Conservation (phyloP, 108 stramenopile species). For the Cylindrotheca fusiformis region DNA sequence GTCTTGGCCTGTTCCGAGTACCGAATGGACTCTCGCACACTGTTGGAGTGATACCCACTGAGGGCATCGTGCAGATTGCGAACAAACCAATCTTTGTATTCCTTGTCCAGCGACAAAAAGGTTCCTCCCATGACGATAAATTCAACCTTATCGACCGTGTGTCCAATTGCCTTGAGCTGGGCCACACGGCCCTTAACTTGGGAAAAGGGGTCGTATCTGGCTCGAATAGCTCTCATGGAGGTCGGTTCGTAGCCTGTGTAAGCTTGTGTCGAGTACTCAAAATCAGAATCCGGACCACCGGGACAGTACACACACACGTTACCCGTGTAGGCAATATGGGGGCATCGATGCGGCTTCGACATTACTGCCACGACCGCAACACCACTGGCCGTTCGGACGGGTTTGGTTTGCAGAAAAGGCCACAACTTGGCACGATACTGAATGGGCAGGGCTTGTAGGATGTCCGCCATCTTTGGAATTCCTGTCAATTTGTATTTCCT, state of each 20-base stretch:
- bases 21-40: slow-evolving; percentile 83
- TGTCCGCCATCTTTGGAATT: slow-evolving; percentile 88
- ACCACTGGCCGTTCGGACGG: slow-evolving; percentile 91
- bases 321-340: slow-evolving; percentile 93
- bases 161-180: slow-evolving; percentile 86
- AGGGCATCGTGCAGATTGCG: slow-evolving; percentile 94
- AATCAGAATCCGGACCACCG: slow-evolving; percentile 93
- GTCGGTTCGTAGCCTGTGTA: slow-evolving; percentile 98
- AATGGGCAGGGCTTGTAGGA: slow-evolving; percentile 86
- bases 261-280: slow-evolving; percentile 96
- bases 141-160: slow-evolving; percentile 94
- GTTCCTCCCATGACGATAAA: slow-evolving; percentile 97
- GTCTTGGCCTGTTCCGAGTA: slow-evolving; percentile 86
- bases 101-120: slow-evolving; percentile 86
- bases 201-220: slow-evolving; percentile 89
- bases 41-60: slow-evolving; percentile 76
- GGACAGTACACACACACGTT: slow-evolving; percentile 97
- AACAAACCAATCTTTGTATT: slow-evolving; percentile 92
- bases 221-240: slow-evolving; percentile 92
- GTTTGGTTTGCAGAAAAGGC: slow-evolving; percentile 89
- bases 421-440: slow-evolving; percentile 69
- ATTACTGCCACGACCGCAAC: slow-evolving; percentile 96
- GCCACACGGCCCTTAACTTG: slow-evolving; percentile 90
- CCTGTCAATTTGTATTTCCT: slow-evolving; percentile 82
- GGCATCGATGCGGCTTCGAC: slow-evolving; percentile 96